Base-by-base conservation (phyloP, 768 basidiomycete species). In the Pleurotus eryngii region DNA sequence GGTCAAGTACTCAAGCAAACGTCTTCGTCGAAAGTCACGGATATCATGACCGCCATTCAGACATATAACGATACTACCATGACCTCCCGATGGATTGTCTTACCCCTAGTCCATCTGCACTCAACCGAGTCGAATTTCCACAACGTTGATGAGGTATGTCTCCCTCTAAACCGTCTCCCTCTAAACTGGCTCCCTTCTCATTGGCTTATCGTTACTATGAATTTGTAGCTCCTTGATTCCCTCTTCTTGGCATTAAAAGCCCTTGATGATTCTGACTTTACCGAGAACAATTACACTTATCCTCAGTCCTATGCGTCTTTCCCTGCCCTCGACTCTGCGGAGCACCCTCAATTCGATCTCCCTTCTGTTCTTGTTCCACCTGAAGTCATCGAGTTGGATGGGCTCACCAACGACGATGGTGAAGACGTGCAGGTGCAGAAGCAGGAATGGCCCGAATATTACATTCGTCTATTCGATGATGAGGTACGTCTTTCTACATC, bases 301-400 rank as follows among this genome's bases (percentile, higher is more conserved):
- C 82, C 84, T 7, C 86, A 86, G 60, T 89, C 90, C 2, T 91
- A 90, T 63, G 65, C 75, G 9, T 72, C 76, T 37, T 76, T 79
- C 58, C 71, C 78, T 0, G 75, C 76, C 22, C 71, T 78, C 18
- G 78, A 79, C 40, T 62, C 67, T 7, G 63, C 67, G 1, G 63
- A 67, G 3, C 70, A 78, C 14, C 67, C 74, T 6, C 80, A 83
- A 1, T 92, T 89, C 61, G 79, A 83, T 27, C 76, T 95, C 8
- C 92, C 92, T 4, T 78, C 83, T 35, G 84, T 95, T 40, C 77
- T 95, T 15, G 91, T 95, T 0, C 92, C 93, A 2, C 93, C 93
- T 1, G 93, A 95, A 69, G 82, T 87, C 20, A 88, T 92, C 26
- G 92, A 94, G 62, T 76, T 91, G 7, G 92, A 92, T 40, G 79